Evolutionary conservation across 805 yeast genomes (phyloP).

Genomic region (Sungouiella thailandica): DNA sequence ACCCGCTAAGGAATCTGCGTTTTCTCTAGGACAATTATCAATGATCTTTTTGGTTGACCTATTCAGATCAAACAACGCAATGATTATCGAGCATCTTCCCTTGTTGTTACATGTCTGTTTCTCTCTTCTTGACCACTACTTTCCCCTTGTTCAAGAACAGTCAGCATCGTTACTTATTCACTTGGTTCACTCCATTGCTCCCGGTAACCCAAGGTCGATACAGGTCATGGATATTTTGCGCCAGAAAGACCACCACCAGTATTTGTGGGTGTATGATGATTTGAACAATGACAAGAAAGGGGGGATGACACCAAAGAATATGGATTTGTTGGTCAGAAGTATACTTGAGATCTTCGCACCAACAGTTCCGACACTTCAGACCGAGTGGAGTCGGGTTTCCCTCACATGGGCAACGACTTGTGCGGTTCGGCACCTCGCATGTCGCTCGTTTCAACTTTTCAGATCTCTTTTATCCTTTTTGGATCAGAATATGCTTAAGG

Average conservation of each 20-base stretch:
- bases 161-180: conserved; percentile 74
- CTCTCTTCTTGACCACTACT: conserved; percentile 82
- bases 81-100: conserved; percentile 58
- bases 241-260: conserved; percentile 38
- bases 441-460: conserved; percentile 91
- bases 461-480: conserved; percentile 75
- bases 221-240: conserved; percentile 56
- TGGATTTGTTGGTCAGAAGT: conserved; percentile 70
- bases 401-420: conserved; percentile 95
- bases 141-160: conserved; percentile 76
- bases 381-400: conserved; percentile 81
- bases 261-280: conserved; percentile 85
- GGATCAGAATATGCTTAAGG: conserved; percentile 85
- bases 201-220: conserved; percentile 48
- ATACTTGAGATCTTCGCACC: conserved; percentile 53
- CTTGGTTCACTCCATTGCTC: conserved; percentile 59
- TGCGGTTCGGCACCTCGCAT: conserved; percentile 94
- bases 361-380: conserved; percentile 51
- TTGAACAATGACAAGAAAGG: conserved; percentile 60
- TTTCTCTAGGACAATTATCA: conserved; percentile 84
- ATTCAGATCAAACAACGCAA: conserved; percentile 60
- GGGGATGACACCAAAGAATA: conserved; percentile 81
- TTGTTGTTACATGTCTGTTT: conserved; percentile 73
- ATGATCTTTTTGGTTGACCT: conserved; percentile 81
- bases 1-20: conserved; percentile 63